Base-by-base conservation (phyloP, 768 basidiomycete genomes). In the Pulveroboletus sp. region DNA sequence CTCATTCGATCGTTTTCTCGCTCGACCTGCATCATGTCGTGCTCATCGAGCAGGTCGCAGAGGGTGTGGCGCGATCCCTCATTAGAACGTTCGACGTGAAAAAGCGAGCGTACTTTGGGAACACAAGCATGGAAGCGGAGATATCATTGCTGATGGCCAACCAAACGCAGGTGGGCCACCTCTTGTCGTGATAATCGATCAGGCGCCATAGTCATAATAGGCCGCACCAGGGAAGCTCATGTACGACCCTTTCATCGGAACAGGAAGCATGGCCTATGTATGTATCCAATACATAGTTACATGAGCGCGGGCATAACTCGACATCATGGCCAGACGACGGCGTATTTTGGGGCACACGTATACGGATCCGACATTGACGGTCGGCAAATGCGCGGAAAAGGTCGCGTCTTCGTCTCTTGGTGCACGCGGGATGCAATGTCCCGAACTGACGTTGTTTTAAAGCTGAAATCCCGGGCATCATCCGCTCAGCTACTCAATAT, bases 351-450 rank as follows among this genome's bases (percentile, higher is more conserved):
- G 2, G 86, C 93, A 1, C 68, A 82, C 26, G 80, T 93, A 0
- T 83, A 89, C 48, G 96, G 95, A 15, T 93, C 91, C 15, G 96
- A 98, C 65, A 97, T 99, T 43, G 95, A 98, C 61, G 96, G 96
- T 0, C 78, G 96, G 37, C 95, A 98, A 64, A 94, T 98, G 87
- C 76, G 93, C 52, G 96, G 96, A 15, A 95, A 91, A 78, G 80
- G 93, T 86, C 56, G 46, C 3, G 26, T 32, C 18, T 26, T 46
- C 41, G n/a, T 2, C 26, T 10, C 3, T 21, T 44, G 6, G 21
- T 42, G 32, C 41, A 21, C 17, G 8, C 6, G 5, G 15, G 17
- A 31, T 35, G 15, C 10, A 7, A 15, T n/a, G 4, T 43, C 31
- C 39, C 52, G 30, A 50, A 52, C 47, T 47, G 37, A 42, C 26